Conservation (phyloP, 1,284 basidiomycete genomes). For the Veloboletus limbatus region DNA sequence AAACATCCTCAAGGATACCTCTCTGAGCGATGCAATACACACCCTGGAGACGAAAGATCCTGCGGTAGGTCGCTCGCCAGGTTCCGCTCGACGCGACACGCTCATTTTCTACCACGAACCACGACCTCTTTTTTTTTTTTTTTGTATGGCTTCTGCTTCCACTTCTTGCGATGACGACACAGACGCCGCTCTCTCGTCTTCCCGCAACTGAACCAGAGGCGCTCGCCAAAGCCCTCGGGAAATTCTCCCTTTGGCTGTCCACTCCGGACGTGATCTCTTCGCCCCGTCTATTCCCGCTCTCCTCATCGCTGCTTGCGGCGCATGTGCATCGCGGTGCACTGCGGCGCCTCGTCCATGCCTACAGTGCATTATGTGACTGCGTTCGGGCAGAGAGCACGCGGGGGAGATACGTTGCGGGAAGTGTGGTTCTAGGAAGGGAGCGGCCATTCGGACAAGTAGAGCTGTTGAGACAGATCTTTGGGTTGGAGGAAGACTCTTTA, state of each 20-base stretch:
- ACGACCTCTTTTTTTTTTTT: too few species aligned
- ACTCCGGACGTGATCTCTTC: constrained; percentile 72
- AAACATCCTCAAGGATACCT: constrained; percentile 71
- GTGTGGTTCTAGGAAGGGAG: constrained; percentile 82
- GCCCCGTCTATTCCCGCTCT: constrained; percentile 71
- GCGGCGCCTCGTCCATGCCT: constrained; percentile 62
- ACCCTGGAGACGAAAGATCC: constrained; percentile 53
- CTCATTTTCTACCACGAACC: too few species aligned
- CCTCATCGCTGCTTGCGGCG: constrained; percentile 62
- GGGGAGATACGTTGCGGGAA: constrained; percentile 77
- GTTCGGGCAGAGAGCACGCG: constrained; percentile 63
- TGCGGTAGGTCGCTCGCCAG: constrained; percentile 47
- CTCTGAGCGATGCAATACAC: constrained; percentile 63
- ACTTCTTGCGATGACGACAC: too few species aligned
- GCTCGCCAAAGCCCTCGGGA: constrained; percentile 52
- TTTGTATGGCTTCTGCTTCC: too few species aligned
- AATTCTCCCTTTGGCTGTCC: constrained; percentile 70
- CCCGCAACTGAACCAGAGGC: constrained; percentile 54
- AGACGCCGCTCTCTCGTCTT: constrained; percentile 73
- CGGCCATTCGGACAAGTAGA: constrained; percentile 76
- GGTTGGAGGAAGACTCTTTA: constrained; percentile 47
- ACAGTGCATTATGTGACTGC: constrained; percentile 68
- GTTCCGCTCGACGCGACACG: too few species aligned
- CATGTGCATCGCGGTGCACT: constrained; percentile 76
- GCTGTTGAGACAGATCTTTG: constrained; percentile 72